A percentile compares a stretch with the other conserved stretches of the same genome.
phyloP scores from a whole-genome alignment of 257 asterid species.

The Perilla frutescens region DNA sequence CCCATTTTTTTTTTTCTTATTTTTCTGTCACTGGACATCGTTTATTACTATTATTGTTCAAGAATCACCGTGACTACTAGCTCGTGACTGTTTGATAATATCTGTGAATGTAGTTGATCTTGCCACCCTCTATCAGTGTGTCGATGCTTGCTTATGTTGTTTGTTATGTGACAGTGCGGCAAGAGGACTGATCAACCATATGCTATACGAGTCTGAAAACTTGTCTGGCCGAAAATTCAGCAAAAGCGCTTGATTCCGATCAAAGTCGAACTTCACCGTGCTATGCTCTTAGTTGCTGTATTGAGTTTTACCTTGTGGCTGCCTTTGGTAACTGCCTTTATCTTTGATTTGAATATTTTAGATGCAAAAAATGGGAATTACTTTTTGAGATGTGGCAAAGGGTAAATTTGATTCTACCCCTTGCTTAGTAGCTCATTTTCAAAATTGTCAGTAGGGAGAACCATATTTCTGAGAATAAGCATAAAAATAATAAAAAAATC shows the following conservation, averaged over 20 bases:
- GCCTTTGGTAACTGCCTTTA: slow-evolving; percentile 6
- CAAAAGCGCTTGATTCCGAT: slow-evolving; percentile 46
- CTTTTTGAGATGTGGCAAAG: background rate
- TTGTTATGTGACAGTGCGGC: slow-evolving; percentile 71
- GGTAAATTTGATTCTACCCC: background rate
- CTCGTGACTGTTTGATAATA: background rate
- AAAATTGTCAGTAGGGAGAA: background rate
- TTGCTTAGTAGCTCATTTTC: background rate
- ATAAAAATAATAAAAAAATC: background rate
- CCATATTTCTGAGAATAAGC: background rate
- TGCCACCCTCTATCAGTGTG: background rate
- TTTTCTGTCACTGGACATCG: background rate
- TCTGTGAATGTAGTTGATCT: background rate
- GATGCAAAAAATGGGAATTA: background rate
- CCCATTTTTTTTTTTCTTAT: background rate
- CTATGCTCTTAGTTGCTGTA: background rate
- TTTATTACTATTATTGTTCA: background rate
- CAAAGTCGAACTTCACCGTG: background rate
- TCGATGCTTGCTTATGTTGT: slow-evolving; percentile 1
- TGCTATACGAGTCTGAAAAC: slow-evolving; percentile 79
- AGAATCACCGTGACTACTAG: background rate
- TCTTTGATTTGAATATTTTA: background rate
- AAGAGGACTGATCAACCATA: slow-evolving; percentile 92
- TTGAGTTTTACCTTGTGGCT: background rate
- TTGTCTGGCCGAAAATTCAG: slow-evolving; percentile 75